Percentiles rank a stretch among this genome's conserved stretches.
Evolutionary conservation across 2,329 filamentous ascomycete species (phyloP).

Genomic region (Beauveria caledonica): DNA sequence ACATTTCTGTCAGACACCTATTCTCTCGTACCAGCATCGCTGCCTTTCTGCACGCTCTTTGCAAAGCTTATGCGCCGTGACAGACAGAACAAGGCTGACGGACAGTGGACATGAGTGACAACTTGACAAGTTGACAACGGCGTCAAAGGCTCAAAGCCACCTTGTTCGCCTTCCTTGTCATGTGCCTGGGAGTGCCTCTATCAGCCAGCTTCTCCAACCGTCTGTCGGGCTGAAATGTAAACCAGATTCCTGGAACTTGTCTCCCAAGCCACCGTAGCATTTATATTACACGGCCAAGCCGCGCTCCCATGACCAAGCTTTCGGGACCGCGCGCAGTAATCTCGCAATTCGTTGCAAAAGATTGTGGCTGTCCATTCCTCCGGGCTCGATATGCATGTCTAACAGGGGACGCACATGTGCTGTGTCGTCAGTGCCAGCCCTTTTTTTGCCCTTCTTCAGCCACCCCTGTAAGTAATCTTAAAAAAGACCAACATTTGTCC

Average conservation of each 20-base stretch:
- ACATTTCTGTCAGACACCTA: neutral
- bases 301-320: neutral
- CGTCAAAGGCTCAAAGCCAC: too few relatives aligned
- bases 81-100: neutral
- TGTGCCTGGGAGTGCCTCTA: neutral
- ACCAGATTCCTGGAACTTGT: neutral
- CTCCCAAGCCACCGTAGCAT: neutral
- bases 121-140: too few relatives aligned
- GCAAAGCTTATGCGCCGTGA: neutral
- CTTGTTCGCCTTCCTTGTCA: neutral
- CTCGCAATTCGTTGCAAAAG: neutral
- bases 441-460: neutral
- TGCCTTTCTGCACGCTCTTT: neutral
- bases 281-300: neutral
- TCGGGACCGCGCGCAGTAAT: conserved; percentile 3
- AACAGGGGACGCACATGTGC: neutral
- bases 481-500: neutral
- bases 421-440: neutral
- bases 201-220: neutral
- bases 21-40: neutral
- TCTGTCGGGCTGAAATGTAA: neutral
- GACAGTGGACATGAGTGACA: too few relatives aligned
- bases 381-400: neutral
- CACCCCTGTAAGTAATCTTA: neutral
- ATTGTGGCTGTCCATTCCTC: neutral